phyloP scores from a whole-genome alignment of 106 monocot genomes.

The Dioscorea alata region DNA sequence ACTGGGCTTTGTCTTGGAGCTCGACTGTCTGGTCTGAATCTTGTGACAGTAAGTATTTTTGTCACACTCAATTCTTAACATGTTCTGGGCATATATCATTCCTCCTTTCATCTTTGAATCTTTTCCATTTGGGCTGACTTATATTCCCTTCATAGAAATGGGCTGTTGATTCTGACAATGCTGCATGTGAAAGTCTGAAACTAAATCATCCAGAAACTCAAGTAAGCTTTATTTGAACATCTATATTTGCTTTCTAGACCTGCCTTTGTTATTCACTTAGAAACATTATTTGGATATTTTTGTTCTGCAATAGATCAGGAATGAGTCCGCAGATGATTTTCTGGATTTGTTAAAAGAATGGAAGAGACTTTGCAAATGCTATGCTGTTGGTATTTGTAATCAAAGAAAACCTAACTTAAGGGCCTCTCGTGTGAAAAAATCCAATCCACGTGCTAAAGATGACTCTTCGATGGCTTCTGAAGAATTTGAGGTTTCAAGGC shows the following conservation, averaged over 20 bases:
- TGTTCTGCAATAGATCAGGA: conserved; percentile 54
- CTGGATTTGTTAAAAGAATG: conserved; percentile 68
- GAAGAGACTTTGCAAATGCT: conserved; percentile 60
- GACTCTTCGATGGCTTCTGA: conserved; percentile 14
- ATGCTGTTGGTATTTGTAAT: conserved; percentile 17
- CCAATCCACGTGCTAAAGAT: conserved; percentile 5
- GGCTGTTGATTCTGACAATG: conserved; percentile 69
- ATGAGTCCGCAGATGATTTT: conserved; percentile 71
- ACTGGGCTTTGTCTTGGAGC: conserved; percentile 84
- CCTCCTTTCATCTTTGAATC: too few relatives aligned
- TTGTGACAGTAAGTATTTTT: conserved; percentile 58
- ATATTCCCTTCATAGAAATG: conserved; percentile 49
- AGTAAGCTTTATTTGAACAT: conserved; percentile 30
- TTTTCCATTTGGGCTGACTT: too few relatives aligned
- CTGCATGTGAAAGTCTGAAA: conserved; percentile 68
- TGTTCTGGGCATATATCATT: too few relatives aligned
- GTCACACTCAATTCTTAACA: too few relatives aligned
- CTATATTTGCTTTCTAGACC: not conserved
- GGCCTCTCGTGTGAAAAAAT: conserved; percentile 6
- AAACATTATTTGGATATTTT: too few relatives aligned
- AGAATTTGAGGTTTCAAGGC: conserved; percentile 68
- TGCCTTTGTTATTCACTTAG: too few relatives aligned
- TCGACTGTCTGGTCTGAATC: conserved; percentile 48
- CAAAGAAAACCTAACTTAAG: conserved; percentile 1
- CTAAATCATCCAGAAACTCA: conserved; percentile 80